Percentiles rank a stretch among this genome's conserved stretches.
Evolutionary conservation across 768 basidiomycete species (phyloP).

Genomic region (Amanita muscaria): DNA sequence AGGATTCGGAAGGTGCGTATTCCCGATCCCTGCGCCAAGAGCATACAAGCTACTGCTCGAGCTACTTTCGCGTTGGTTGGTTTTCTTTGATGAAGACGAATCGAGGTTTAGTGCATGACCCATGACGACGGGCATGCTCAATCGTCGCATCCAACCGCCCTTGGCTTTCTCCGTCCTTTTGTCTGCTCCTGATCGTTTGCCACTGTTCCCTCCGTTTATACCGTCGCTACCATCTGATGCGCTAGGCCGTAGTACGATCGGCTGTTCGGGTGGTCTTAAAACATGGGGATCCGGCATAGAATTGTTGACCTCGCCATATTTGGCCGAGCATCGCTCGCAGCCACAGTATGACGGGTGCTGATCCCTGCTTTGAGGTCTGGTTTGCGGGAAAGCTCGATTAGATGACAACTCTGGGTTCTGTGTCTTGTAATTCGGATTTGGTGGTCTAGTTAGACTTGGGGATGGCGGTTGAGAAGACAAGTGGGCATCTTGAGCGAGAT

Average conservation of each 20-base stretch:
- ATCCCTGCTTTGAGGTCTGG: constrained; percentile 15
- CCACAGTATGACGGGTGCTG: constrained; percentile 59
- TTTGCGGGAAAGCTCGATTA: background rate
- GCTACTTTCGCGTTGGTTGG: constrained; percentile 20
- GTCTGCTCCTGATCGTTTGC: background rate
- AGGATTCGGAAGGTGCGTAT: constrained; percentile 12
- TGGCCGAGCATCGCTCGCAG: constrained; percentile 55
- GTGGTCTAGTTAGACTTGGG: constrained; percentile 20
- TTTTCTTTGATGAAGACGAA: constrained; percentile 16
- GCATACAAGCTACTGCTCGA: constrained; percentile 15
- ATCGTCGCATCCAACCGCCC: constrained; percentile 60
- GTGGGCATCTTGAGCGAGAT: background rate
- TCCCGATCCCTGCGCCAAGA: constrained; percentile 21
- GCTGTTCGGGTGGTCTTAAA: constrained; percentile 33
- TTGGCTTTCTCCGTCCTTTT: constrained; percentile 39
- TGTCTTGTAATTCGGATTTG: background rate
- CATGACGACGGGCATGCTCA: constrained; percentile 65
- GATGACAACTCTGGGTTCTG: background rate
- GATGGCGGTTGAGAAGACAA: constrained; percentile 15
- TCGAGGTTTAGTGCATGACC: constrained; percentile 30
- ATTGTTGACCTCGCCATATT: constrained; percentile 35
- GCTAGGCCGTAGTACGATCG: constrained; percentile 30
- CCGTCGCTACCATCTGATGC: background rate
- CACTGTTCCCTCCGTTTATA: constrained; percentile 12
- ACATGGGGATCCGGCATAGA: constrained; percentile 20